Conservation (phyloP, 371 early-diverging fungal species). For the Rhizopus arrhizus region DNA sequence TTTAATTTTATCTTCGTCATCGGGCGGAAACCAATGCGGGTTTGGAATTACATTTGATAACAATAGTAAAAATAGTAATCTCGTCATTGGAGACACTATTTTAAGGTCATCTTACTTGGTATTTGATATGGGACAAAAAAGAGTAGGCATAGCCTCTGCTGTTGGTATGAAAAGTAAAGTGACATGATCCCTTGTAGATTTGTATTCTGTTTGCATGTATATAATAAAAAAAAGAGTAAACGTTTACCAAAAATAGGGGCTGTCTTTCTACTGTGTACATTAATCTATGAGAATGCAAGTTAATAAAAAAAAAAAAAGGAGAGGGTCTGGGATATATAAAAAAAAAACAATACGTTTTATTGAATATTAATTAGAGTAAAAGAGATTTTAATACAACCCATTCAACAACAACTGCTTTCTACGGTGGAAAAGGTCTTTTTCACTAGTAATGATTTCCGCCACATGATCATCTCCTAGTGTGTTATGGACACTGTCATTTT, state of each 20-base stretch:
- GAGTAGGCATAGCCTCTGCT: slow-evolving; percentile 27
- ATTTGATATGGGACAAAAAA: slow-evolving; percentile 34
- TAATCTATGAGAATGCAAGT: too few relatives aligned
- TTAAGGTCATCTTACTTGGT: slow-evolving; percentile 40
- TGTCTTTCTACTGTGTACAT: too few relatives aligned
- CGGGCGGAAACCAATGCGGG: slow-evolving; percentile 20
- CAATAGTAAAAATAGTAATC: slow-evolving; percentile 13
- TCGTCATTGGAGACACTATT: slow-evolving; percentile 39
- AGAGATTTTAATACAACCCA: slow-evolving; percentile 29
- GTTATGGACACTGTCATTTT: neutral
- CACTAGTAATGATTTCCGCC: slow-evolving; percentile 41
- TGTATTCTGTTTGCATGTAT: neutral
- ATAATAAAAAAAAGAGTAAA: too few relatives aligned
- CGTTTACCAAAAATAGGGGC: too few relatives aligned
- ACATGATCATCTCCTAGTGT: slow-evolving; percentile 30
- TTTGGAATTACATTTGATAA: slow-evolving; percentile 36
- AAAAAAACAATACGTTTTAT: neutral
- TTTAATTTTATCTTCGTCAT: slow-evolving; percentile 2
- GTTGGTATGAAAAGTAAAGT: neutral
- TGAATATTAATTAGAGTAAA: neutral
- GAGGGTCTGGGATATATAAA: neutral
- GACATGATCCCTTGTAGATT: neutral
- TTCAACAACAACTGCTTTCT: slow-evolving; percentile 43
- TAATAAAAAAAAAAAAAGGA: neutral
- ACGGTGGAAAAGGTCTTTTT: slow-evolving; percentile 51